A percentile compares a stretch with the other conserved stretches of the same genome.
Conservation (phyloP, 805 yeast species). For the Sugiyamaella qingdaonensis region DNA sequence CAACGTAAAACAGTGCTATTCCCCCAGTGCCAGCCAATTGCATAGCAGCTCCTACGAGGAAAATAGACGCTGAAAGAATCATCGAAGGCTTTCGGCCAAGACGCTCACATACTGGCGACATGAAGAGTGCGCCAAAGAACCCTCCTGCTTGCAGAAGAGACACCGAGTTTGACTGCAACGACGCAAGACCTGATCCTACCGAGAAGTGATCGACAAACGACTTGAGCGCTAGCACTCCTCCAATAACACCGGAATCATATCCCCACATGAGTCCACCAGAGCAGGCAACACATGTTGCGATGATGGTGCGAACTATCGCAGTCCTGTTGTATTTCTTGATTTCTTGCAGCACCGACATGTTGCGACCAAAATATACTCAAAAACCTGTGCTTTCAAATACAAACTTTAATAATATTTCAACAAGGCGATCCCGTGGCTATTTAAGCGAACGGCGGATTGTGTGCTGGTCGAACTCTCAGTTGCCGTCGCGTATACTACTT, state of each 20-base stretch:
- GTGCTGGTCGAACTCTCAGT: too few species aligned
- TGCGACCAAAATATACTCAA: background rate
- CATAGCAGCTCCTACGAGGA: constrained; percentile 28
- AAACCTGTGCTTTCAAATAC: too few species aligned
- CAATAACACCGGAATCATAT: constrained; percentile 16
- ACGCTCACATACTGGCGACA: constrained; percentile 13
- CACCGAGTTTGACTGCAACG: constrained; percentile 15
- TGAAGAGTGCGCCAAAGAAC: constrained; percentile 18
- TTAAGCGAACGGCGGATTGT: too few species aligned
- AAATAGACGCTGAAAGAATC: constrained; percentile 46
- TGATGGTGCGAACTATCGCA: constrained; percentile 8
- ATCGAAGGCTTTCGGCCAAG: constrained; percentile 29
- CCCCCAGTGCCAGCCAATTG: constrained; percentile 39
- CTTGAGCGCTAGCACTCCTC: constrained; percentile 9
- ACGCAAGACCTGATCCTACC: background rate
- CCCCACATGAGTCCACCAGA: constrained; percentile 19
- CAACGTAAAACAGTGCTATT: constrained; percentile 46
- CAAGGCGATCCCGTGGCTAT: too few species aligned
- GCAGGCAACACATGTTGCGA: constrained; percentile 16
- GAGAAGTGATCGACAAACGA: constrained; percentile 15
- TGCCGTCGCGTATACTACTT: too few species aligned
- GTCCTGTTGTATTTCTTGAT: constrained; percentile 4
- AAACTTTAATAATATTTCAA: too few species aligned
- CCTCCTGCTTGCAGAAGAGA: constrained; percentile 20
- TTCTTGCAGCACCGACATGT: background rate